phyloP scores from a whole-genome alignment of 768 basidiomycete genomes.

The Coprinellus aureogranulatus region DNA sequence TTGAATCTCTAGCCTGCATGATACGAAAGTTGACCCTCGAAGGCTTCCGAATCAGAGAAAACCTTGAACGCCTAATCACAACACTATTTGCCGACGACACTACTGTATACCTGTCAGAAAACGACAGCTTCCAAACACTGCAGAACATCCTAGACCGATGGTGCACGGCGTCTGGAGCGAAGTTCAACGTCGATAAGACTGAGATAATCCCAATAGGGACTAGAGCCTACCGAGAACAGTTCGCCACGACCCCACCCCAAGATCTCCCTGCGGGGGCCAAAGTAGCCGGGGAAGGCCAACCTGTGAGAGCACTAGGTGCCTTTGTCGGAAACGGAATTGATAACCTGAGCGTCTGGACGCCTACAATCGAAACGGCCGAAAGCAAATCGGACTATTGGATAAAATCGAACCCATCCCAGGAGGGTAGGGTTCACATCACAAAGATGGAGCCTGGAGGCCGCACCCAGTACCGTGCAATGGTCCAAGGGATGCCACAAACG shows the following conservation, averaged over 20 bases:
- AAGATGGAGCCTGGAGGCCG: neutral
- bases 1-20: conserved; percentile 34
- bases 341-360: too few species aligned
- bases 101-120: conserved; percentile 29
- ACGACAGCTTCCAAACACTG: conserved; percentile 25
- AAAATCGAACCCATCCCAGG: too few species aligned
- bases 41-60: conserved; percentile 12
- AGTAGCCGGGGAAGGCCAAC: too few species aligned
- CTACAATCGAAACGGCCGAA: too few species aligned
- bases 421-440: too few species aligned
- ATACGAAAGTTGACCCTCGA: conserved; percentile 27
- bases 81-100: conserved; percentile 44
- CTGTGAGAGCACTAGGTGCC: too few species aligned
- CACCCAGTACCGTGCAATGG: neutral
- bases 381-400: too few species aligned
- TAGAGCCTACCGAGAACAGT: conserved; percentile 11
- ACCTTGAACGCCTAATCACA: neutral
- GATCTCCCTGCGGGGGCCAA: too few species aligned
- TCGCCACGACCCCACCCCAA: neutral
- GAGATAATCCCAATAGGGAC: conserved; percentile 36
- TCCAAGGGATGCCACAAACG: neutral
- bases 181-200: conserved; percentile 42
- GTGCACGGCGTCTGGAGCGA: conserved; percentile 39
- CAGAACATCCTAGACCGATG: conserved; percentile 29
- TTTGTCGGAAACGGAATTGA: too few species aligned